phyloP scores from a whole-genome alignment of 768 basidiomycete genomes.

The Gloeopeniophorella convolvens region DNA sequence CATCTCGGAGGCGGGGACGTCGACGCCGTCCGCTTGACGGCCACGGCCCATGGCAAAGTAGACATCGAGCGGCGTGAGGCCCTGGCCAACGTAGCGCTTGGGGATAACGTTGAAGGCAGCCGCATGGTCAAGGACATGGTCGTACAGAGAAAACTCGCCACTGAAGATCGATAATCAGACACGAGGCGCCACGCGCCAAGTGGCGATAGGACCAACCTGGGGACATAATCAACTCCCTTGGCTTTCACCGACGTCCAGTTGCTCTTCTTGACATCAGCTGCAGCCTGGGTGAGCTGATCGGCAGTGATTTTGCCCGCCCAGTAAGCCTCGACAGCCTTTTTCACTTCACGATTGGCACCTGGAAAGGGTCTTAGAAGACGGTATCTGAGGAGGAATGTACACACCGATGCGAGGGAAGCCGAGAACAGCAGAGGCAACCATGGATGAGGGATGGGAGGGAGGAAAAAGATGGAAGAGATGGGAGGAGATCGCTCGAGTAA shows the following conservation, averaged over 20 bases:
- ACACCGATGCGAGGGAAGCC: conserved; percentile 90
- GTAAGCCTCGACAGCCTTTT: conserved; percentile 98
- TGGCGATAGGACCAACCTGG: conserved; percentile 69
- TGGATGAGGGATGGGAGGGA: conserved; percentile 28
- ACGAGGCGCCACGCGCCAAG: conserved; percentile 17
- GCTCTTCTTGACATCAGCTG: conserved; percentile 80
- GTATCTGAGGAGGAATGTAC: conserved; percentile 16
- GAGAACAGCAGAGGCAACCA: conserved; percentile 82
- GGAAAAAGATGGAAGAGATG: conserved; percentile 19
- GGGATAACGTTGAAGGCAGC: conserved; percentile 96
- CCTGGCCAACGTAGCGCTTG: conserved; percentile 83
- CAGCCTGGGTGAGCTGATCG: conserved; percentile 81
- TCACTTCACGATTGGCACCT: conserved; percentile 93
- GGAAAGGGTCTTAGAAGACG: conserved; percentile 5
- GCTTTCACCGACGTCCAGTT: conserved; percentile 85
- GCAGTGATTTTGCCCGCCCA: conserved; percentile 91
- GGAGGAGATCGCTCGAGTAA: conserved; percentile 13
- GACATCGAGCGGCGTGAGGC: conserved; percentile 84
- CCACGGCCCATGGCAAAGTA: conserved; percentile 99
- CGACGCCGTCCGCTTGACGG: conserved; percentile 88
- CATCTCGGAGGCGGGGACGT: conserved; percentile 98
- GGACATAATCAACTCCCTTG: conserved; percentile 82
- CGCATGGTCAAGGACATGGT: conserved; percentile 97
- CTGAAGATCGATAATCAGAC: conserved; percentile 36
- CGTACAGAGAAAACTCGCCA: conserved; percentile 97